Conservation (phyloP, 441 rosid genomes). For the Dalechampia spathulata region DNA sequence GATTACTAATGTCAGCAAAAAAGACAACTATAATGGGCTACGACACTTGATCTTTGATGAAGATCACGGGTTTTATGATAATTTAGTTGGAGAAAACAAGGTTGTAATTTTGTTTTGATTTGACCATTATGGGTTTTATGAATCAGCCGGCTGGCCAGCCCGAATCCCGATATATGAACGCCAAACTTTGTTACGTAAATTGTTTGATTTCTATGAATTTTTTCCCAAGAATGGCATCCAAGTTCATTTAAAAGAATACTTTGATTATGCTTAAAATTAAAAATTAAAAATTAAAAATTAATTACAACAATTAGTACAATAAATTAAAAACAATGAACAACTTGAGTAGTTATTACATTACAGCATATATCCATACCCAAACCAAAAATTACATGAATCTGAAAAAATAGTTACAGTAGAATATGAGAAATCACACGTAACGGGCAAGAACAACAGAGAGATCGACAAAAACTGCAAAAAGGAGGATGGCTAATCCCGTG, state of each 20-base stretch:
- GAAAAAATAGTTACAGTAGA: too few relatives aligned
- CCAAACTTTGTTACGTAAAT: too few relatives aligned
- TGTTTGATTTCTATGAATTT: too few relatives aligned
- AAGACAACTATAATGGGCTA: not conserved
- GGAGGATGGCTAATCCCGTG: constrained; percentile 49
- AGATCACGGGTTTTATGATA: not conserved
- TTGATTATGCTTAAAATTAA: too few relatives aligned
- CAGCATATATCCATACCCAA: not conserved
- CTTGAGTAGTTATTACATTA: not conserved
- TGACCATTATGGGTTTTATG: too few relatives aligned
- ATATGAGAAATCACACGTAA: constrained; percentile 34
- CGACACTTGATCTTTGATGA: not conserved
- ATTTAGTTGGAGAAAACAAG: constrained; percentile 1
- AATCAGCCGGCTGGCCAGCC: too few relatives aligned
- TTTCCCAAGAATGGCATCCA: too few relatives aligned
- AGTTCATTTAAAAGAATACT: too few relatives aligned
- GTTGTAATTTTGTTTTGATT: not conserved
- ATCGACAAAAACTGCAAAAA: constrained; percentile 74
- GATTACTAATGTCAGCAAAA: not conserved
- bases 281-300: too few relatives aligned
- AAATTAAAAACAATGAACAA: too few relatives aligned
- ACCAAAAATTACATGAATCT: not conserved
- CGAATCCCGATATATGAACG: too few relatives aligned
- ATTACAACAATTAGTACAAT: not conserved
- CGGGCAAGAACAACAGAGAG: constrained; percentile 69